Conservation (phyloP, 805 yeast genomes). For the Metschnikowia koreensis region DNA sequence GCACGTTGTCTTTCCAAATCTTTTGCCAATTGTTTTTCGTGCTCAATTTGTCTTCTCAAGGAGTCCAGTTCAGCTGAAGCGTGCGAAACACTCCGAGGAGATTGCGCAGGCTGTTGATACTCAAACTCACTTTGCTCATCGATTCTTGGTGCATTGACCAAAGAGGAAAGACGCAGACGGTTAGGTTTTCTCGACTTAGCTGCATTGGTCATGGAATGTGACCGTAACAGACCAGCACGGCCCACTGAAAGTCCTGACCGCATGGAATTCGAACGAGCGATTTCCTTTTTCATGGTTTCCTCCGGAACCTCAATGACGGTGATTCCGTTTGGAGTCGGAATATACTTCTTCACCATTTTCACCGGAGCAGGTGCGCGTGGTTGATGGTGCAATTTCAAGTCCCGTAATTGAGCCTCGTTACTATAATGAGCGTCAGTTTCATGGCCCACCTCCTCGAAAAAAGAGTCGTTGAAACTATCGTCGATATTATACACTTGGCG, state of each 20-base stretch:
- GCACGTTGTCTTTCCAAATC: constrained; percentile 38
- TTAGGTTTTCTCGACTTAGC: constrained; percentile 3
- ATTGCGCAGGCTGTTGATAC: background rate
- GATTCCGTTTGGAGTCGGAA: constrained; percentile 73
- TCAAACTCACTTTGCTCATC: constrained; percentile 22
- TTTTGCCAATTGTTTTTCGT: constrained; percentile 38
- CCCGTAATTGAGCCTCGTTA: constrained; percentile 35
- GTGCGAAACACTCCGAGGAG: constrained; percentile 8
- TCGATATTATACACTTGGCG: constrained; percentile 23
- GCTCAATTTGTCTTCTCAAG: constrained; percentile 35
- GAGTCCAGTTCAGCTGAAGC: constrained; percentile 25
- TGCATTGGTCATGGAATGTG: constrained; percentile 24
- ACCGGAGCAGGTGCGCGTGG: constrained; percentile 14
- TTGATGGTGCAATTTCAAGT: constrained; percentile 29
- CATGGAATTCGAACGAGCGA: constrained; percentile 40
- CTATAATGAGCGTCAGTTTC: constrained; percentile 21
- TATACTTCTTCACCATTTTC: constrained; percentile 61
- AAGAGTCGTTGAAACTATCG: constrained; percentile 32
- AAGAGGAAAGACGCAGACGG: constrained; percentile 17
- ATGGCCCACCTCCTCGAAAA: constrained; percentile 28
- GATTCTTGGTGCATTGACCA: constrained; percentile 15
- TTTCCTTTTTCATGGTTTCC: constrained; percentile 36
- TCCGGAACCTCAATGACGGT: constrained; percentile 68
- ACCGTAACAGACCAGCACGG: constrained; percentile 21
- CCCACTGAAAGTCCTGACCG: constrained; percentile 30